Percentiles rank a stretch among this genome's conserved stretches.
These are phyloP conservation scores for Agrostemma githago DNA, from an alignment of 148 eudicot genomes.

Conservation along the genomic window DNA sequence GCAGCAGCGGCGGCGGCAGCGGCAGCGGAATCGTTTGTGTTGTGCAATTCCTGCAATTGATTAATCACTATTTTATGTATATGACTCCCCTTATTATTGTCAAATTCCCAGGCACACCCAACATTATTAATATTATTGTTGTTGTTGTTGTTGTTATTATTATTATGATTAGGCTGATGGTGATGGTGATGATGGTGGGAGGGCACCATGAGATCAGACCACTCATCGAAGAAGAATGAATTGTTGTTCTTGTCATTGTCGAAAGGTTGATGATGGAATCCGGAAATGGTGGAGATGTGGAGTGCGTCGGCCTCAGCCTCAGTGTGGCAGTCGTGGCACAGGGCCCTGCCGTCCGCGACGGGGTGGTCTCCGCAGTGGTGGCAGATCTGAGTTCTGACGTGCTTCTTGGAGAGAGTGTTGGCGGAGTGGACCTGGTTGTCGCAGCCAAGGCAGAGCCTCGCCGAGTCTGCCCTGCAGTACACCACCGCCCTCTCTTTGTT, in stretches of 20 bases:
- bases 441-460: constrained; percentile 70
- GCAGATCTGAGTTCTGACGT: constrained; percentile 73
- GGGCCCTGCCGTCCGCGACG: constrained; percentile 39
- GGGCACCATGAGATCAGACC: constrained; percentile 37
- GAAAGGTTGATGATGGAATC: constrained; percentile 35
- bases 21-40: neutral
- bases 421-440: constrained; percentile 91
- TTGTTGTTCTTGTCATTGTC: neutral
- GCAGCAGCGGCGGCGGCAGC: neutral
- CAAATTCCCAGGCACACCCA: neutral
- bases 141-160: neutral
- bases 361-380: constrained; percentile 49
- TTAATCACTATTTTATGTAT: constrained; percentile 36
- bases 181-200: neutral
- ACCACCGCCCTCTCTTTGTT: constrained; percentile 42
- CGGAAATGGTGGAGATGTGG: constrained; percentile 49
- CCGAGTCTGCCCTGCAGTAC: constrained; percentile 79
- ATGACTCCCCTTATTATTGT: constrained; percentile 23
- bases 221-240: constrained; percentile 18
- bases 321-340: constrained; percentile 60
- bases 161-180: neutral
- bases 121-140: neutral
- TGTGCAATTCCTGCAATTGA: constrained; percentile 46
- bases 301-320: constrained; percentile 40
- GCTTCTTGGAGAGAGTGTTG: constrained; percentile 71